These are phyloP conservation scores for Basidiobolus heterosporus DNA, from an alignment of 371 early-diverging fungal genomes.

Conservation along the genomic window DNA sequence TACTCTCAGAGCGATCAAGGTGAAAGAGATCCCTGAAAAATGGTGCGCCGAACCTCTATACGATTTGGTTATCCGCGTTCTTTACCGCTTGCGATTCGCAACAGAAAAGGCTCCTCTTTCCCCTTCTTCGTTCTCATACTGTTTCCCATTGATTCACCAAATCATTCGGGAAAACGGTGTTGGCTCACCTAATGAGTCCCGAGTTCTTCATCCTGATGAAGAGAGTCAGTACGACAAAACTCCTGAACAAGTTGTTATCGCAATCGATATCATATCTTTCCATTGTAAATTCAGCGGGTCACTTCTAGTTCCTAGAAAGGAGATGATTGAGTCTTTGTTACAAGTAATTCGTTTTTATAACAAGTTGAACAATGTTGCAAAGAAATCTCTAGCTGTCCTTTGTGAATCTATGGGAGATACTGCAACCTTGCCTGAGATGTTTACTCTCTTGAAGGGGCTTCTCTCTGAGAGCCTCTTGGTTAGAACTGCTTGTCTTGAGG, in stretches of 20 bases:
- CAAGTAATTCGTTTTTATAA: conserved; percentile 51
- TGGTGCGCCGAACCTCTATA: conserved; percentile 51
- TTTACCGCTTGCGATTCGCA: conserved; percentile 55
- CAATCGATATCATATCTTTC: conserved; percentile 54
- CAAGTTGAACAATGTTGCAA: conserved; percentile 37
- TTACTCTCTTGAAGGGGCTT: conserved; percentile 46
- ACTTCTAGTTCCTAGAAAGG: conserved; percentile 43
- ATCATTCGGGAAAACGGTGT: conserved; percentile 53
- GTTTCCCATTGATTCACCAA: conserved; percentile 62
- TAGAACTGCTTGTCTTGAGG: conserved; percentile 58
- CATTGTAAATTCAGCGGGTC: conserved; percentile 36
- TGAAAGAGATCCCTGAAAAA: conserved; percentile 37
- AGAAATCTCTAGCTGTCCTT: conserved; percentile 37
- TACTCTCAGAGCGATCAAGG: conserved; percentile 46
- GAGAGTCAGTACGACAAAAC: conserved; percentile 6
- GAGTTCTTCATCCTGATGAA: not conserved
- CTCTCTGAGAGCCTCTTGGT: conserved; percentile 56
- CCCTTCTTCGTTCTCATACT: conserved; percentile 59
- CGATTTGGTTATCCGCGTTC: conserved; percentile 43
- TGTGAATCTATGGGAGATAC: conserved; percentile 51
- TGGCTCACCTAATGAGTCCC: conserved; percentile 8
- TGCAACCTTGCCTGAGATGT: conserved; percentile 9
- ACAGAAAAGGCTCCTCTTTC: conserved; percentile 42
- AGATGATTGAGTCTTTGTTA: conserved; percentile 52
- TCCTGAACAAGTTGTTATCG: conserved; percentile 57